Percentiles rank a stretch among this genome's conserved stretches.
Conservation (phyloP, 2,329 filamentous ascomycete genomes). For the Colletotrichum sp. region DNA sequence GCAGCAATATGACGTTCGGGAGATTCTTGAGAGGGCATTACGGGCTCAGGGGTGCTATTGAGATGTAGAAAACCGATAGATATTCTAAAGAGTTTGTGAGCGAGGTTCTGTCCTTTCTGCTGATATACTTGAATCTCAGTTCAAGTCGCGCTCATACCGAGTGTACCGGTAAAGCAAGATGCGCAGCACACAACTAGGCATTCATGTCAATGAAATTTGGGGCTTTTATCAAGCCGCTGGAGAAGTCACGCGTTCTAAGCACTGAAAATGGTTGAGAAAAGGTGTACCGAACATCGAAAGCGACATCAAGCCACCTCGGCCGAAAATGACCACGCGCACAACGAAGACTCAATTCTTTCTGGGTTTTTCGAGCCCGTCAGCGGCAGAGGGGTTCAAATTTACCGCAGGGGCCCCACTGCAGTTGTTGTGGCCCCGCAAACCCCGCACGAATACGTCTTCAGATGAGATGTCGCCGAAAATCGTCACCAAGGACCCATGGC, state of each 20-base stretch:
- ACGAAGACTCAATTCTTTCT: neutral
- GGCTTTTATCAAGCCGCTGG: neutral
- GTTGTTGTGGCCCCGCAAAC: neutral
- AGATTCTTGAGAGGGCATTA: conserved; percentile 37
- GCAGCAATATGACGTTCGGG: conserved; percentile 43
- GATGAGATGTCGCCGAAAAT: rapidly evolving
- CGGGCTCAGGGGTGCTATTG: conserved; percentile 27
- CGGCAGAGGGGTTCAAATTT: neutral
- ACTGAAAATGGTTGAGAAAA: neutral
- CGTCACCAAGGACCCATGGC: neutral
- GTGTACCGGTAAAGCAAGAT: neutral
- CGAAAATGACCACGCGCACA: neutral
- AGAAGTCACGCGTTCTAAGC: neutral
- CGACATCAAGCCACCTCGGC: neutral
- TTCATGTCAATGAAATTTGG: neutral
- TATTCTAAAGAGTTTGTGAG: neutral
- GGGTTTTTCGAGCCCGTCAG: neutral
- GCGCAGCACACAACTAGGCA: neutral
- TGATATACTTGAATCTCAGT: neutral
- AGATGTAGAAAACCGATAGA: neutral
- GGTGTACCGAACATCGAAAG: neutral
- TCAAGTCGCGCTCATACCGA: neutral
- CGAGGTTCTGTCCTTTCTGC: neutral
- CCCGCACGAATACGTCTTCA: neutral
- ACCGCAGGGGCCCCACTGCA: neutral